Base-by-base conservation (phyloP, 805 yeast species). In the Starmerella powellii region DNA sequence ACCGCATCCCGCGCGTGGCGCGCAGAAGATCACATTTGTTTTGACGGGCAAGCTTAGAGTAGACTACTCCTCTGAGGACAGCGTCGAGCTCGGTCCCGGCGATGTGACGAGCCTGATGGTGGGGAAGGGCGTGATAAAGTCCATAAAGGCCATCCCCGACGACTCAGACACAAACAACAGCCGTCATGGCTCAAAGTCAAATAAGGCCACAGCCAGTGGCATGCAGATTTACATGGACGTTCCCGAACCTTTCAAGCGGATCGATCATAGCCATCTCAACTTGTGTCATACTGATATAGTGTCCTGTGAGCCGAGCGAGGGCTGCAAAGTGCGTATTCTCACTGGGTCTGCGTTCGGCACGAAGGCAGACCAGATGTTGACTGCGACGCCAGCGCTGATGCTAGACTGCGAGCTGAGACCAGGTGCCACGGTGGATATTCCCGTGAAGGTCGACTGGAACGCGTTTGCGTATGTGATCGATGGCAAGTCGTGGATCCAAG, bases 381-480 rank as follows among this genome's bases (percentile, higher is more conserved):
- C 54, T 11, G 27, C 45, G 5, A 49, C 54, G 6, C 54, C 54
- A 6, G 46, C 46, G 1, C 39, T 41, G 10, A 28, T 52, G 1
- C 36, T 52, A n/a, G 43, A 42, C 28, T 40, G 44, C 20, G 15
- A 30, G 2, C 16, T 51, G 10, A 42, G 38, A 34, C 51, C 52
- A 5, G 50, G 47, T 11, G 37, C 47, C 3, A 13, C 13, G 15
- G 17, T 52, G 12, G 44, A 37, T 20, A 28, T 47, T 8, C 42
- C 47, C 4, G 49, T 51, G 15, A 56, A 56, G 31, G 32, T 46
- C 12, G 54, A 44, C 19, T 59, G 56, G 54, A 60, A 56, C 41
- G 57, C 60, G 3, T 57, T 59, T 32, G 46, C 56, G 8, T 57
- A 54, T 36, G 49, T 52, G 20, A 43, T 56, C 21, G 50, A 49